These are phyloP conservation scores for Huntiella omanensis DNA, from an alignment of 2,329 filamentous ascomycete species.

Conservation along the genomic window DNA sequence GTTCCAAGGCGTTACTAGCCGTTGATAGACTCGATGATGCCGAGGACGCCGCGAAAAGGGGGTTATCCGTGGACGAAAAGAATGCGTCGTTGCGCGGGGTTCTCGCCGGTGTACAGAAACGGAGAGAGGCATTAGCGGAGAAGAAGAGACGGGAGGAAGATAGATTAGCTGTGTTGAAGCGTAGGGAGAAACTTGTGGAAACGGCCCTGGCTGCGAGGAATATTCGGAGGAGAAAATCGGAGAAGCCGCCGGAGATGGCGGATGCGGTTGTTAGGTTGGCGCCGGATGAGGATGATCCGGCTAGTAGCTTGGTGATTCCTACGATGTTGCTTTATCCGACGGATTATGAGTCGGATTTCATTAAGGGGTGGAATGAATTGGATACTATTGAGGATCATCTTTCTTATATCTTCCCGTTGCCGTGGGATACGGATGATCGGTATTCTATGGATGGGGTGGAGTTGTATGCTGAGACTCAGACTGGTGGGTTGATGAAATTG, in stretches of 20 bases:
- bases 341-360: constrained; percentile 67
- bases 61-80: constrained; percentile 48
- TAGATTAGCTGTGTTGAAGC: constrained; percentile 32
- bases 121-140: constrained; percentile 34
- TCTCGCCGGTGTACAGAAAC: constrained; percentile 41
- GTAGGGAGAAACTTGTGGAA: constrained; percentile 41
- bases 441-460: constrained; percentile 54
- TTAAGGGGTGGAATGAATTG: constrained; percentile 70
- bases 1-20: constrained; percentile 55
- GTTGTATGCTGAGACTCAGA: constrained; percentile 70
- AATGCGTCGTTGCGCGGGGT: constrained; percentile 51
- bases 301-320: constrained; percentile 60
- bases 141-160: constrained; percentile 37
- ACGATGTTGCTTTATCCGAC: constrained; percentile 71
- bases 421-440: constrained; percentile 57
- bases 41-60: constrained; percentile 55
- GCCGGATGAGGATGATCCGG: constrained; percentile 42
- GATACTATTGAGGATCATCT: constrained; percentile 62
- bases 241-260: constrained; percentile 67
- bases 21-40: constrained; percentile 67
- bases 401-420: constrained; percentile 66
- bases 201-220: constrained; percentile 50
- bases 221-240: constrained; percentile 48
- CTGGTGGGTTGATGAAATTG: constrained; percentile 69
- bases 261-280: constrained; percentile 55